Evolutionary conservation across 179 eudicot genomes (phyloP), one percentile per base, ranked within the genome.

Genomic region (Camellia oleifera): DNA sequence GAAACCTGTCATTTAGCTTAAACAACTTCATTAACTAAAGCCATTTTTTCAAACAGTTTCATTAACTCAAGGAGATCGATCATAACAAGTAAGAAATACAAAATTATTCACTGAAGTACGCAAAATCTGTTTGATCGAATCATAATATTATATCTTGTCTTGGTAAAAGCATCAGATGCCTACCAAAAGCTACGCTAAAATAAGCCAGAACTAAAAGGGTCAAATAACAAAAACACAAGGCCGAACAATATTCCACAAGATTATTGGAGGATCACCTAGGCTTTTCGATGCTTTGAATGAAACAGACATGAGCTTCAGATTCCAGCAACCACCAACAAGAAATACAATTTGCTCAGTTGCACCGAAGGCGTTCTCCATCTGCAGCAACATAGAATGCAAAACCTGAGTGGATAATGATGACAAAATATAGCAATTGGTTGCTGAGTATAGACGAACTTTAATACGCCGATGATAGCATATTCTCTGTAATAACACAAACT

Each of bases 301-400:
- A 65, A 63, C 70, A 0, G 15, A 14, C 12, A 77, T 40, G 52
- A 14, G 20, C 20, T 46, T 48, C 54, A 66, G 32, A 23, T 63
- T 60, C 69, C 20, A 50, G 58, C 79, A 15, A 64, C 23, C 23
- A 15, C 58, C 61, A 13, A 62, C 44, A 18, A 13, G 20, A 6
- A 45, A 1, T 14, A 17, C 1, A 26, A 26, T 10, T 26, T 14
- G 11, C 48, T 44, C 42, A 14, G 7, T 58, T 50, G 17, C 44
- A 45, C 18, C 6, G 54, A 18, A 20, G 17, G 45, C 76, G 15
- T 40, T 26, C 70, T 77, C 61, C 72, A 77, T 65, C 79, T 77
- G 58, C 15, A 62, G 58, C 40, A 12, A 13, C 42, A 76, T 23
- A n/a, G 14, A 62, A 63, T 18, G 44, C 57, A 75, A 75, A 7